These are phyloP conservation scores for Ophiostoma sp. DNA, from an alignment of 2,329 filamentous ascomycete species.

Conservation along the genomic window DNA sequence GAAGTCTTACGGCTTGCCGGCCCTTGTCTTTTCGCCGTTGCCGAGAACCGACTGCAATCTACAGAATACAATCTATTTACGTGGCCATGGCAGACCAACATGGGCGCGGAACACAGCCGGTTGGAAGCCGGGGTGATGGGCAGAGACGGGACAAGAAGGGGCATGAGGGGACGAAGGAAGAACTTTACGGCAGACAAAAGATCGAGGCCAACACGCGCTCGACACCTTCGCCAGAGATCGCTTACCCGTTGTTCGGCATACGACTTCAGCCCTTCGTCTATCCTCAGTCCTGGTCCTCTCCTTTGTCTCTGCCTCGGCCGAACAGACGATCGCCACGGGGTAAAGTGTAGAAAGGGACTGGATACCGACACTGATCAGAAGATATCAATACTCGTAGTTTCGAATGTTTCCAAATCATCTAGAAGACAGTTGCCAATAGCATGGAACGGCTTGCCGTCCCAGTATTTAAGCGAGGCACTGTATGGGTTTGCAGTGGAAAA, in stretches of 20 bases:
- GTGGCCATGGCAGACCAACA: neutral
- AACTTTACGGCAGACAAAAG: neutral
- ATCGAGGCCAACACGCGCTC: too few relatives aligned
- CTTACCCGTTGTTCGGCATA: too few relatives aligned
- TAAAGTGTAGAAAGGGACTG: neutral
- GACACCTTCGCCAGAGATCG: too few relatives aligned
- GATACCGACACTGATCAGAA: neutral
- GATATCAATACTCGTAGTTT: neutral
- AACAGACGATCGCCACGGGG: neutral
- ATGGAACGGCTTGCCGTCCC: neutral
- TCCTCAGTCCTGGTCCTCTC: too few relatives aligned
- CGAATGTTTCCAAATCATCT: conserved; percentile 5
- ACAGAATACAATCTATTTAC: neutral
- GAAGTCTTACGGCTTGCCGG: neutral
- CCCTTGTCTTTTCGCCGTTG: too few relatives aligned
- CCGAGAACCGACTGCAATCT: neutral
- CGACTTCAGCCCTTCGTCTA: too few relatives aligned
- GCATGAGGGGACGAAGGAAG: neutral
- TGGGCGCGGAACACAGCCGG: neutral
- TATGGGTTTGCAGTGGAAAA: neutral
- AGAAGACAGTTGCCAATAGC: neutral
- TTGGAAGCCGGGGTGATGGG: neutral
- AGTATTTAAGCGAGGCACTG: neutral
- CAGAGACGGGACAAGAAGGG: neutral
- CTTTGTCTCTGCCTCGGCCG: neutral